Evolutionary conservation across 2,329 filamentous ascomycete species (phyloP), one percentile per base, ranked within the genome.

Genomic region (Harringtonia lauricola): DNA sequence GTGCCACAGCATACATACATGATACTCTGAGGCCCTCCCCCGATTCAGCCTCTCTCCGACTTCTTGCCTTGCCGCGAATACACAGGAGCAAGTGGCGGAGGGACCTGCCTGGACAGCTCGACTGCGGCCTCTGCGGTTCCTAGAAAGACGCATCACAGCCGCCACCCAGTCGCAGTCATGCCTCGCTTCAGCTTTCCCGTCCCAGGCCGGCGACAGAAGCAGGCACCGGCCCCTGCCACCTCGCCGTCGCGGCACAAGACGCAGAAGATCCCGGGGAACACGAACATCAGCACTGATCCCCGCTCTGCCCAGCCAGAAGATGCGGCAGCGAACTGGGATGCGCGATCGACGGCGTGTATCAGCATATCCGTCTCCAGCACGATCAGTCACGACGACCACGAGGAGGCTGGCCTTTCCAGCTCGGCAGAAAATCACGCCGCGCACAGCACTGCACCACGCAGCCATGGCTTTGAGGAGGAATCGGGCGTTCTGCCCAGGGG

Each of bases 171-270:
- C n/a, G n/a, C n/a, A 19, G 35, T 12, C 44, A 55, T 58, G 45
- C 55, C 58, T 30, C 70, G 67, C 46, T 73, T 74, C 51, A 64
- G 59, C 33, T 73, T 74, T 41, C 63, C 68, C 26, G 55, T 72
- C 15, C 64, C 69, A 42, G 64, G 70, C 42, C 67, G 70, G 47
- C 66, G 59, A 46, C 55, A 61, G 46, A 74, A 69, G 54, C 59
- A 60, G 30, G 40, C 59, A 10, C 56, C 52, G 30, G 53, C 53
- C 22, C 54, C 53, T 26, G 54, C 53, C 15, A 52, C 58, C 9
- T 54, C 59, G n/a, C 59, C 60, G 30, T 62, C 65, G 3, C 59
- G 70, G 51, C 70, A 66, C 46, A 75, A 75, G 53, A 71, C 67
- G 2, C 70, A 73, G 50, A 69, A 66, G 51, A 63, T 74, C 15